Base-by-base conservation (phyloP, 495 filamentous ascomycete genomes). In the Bacidia gigantensis region DNA sequence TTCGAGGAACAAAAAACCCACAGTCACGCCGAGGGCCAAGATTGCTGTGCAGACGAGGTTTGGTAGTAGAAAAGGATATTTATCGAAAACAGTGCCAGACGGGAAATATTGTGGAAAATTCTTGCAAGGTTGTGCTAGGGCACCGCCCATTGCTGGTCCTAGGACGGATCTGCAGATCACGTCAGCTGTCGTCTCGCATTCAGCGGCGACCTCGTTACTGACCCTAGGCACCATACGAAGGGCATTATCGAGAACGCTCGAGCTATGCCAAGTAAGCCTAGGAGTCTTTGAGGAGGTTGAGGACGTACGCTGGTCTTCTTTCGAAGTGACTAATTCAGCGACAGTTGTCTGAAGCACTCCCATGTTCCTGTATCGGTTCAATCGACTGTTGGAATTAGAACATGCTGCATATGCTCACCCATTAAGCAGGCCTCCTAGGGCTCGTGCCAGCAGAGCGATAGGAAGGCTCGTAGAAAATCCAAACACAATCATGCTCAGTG, bases 201-300 rank as follows among this genome's bases (percentile, higher is more conserved):
- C 18, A 22, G n/a, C 14, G 29, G 3, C 20, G 18, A 21, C 11
- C 29, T 25, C 11, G 22, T 24, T 11, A 64, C 73, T 61, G 66
- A 84, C 81, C 92, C 92, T 58, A 98, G 68, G 64, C 89, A 96
- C 93, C 93, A 98, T 24, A 96, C 83, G 58, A 95, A 86, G 1
- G 92, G 92, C 92, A 98, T 95, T 60, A 98, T 87, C 5, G 92
- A 82, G 67, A 89, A 99, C 42, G 89, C 93, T 43, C 83, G 85
- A 51, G 87, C 84, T 87, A 54, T 39, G 7, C 11, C 14, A 50
- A 40, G 44, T 58, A 29, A 60, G 57, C 38, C 26, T 17, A 1
- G 3, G 14, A 41, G 12, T 21, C 46, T 10, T 3, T 43, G 44
- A 35, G 11, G 12, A 41, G 23, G 40, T 46, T 26, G 24, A 35